phyloP scores from a whole-genome alignment of 768 basidiomycete genomes.

The Tephrocybe rancida region DNA sequence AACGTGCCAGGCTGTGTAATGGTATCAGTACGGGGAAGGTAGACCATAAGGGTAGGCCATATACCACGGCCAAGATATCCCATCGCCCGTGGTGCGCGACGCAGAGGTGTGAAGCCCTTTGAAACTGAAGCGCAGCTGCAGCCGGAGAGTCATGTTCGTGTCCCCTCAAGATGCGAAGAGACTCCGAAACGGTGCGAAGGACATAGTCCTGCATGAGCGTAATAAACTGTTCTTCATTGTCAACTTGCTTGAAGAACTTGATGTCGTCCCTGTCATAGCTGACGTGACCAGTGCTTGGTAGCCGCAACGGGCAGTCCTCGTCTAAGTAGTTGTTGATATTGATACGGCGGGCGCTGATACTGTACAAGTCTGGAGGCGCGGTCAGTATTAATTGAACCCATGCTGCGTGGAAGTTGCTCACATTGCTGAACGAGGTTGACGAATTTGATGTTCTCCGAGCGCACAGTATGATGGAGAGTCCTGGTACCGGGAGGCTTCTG shows the following conservation, averaged over 20 bases:
- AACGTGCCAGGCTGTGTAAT: constrained; percentile 14
- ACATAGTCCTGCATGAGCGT: constrained; percentile 20
- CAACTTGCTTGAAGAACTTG: constrained; percentile 15
- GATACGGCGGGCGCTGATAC: not conserved
- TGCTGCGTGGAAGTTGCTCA: constrained; percentile 1
- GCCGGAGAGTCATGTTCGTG: constrained; percentile 7
- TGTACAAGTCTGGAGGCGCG: constrained; percentile 1
- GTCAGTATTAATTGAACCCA: not conserved
- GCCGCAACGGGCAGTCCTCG: constrained; percentile 15
- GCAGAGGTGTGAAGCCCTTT: constrained; percentile 17
- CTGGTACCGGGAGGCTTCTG: constrained; percentile 13
- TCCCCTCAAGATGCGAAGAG: constrained; percentile 15
- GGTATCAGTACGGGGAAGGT: not conserved
- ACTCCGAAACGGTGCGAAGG: constrained; percentile 20
- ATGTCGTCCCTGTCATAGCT: constrained; percentile 18
- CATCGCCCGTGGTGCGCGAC: constrained; percentile 26
- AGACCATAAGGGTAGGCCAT: not conserved
- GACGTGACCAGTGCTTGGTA: constrained; percentile 16
- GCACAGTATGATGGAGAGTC: constrained; percentile 3
- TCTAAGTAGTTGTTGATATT: constrained; percentile 8
- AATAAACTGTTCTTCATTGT: constrained; percentile 20
- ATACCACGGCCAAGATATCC: constrained; percentile 26
- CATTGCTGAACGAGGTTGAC: not conserved
- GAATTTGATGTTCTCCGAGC: constrained; percentile 10
- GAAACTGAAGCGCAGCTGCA: constrained; percentile 18